Evolutionary conservation across 202 grass and related monocot species (phyloP).

Genomic region (Elaeis oleifera): DNA sequence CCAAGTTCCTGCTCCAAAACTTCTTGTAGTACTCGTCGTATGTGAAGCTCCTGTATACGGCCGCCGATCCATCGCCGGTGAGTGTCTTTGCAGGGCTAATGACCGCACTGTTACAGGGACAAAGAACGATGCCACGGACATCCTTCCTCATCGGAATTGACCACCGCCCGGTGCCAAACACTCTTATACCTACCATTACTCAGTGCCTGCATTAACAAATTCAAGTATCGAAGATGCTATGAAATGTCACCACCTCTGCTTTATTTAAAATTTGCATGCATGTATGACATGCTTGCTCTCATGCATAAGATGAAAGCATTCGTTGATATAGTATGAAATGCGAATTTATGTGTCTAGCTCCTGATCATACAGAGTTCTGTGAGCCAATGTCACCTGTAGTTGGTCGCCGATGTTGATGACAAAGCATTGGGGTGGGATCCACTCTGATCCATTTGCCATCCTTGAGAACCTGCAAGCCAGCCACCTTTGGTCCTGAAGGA

Average conservation of each 20-base stretch:
- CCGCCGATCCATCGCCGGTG: constrained; percentile 18
- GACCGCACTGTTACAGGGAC: constrained; percentile 56
- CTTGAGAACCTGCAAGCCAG: constrained; percentile 65
- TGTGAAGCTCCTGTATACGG: constrained; percentile 66
- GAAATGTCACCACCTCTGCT: too few species aligned
- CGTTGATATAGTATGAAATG: too few species aligned
- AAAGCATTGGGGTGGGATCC: constrained; percentile 34
- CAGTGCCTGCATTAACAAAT: constrained; percentile 33
- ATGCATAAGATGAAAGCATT: too few species aligned
- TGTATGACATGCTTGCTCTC: too few species aligned
- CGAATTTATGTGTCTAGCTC: too few species aligned
- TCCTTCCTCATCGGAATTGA: constrained; percentile 55
- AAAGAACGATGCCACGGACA: constrained; percentile 89
- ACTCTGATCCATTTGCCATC: constrained; percentile 58
- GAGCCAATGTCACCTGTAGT: constrained; percentile 38
- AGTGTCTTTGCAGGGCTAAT: constrained; percentile 49
- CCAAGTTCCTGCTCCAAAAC: constrained; percentile 91
- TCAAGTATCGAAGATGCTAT: not conserved
- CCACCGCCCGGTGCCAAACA: constrained; percentile 80
- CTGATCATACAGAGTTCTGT: too few species aligned
- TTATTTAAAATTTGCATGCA: too few species aligned
- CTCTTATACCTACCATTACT: constrained; percentile 86
- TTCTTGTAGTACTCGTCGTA: constrained; percentile 84
- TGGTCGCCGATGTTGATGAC: constrained; percentile 82
- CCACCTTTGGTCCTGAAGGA: constrained; percentile 56